Percentiles rank a stretch among this genome's conserved stretches.
Evolutionary conservation across 257 asterid genomes (phyloP).

Genomic region (Oldenlandia corymbosa): DNA sequence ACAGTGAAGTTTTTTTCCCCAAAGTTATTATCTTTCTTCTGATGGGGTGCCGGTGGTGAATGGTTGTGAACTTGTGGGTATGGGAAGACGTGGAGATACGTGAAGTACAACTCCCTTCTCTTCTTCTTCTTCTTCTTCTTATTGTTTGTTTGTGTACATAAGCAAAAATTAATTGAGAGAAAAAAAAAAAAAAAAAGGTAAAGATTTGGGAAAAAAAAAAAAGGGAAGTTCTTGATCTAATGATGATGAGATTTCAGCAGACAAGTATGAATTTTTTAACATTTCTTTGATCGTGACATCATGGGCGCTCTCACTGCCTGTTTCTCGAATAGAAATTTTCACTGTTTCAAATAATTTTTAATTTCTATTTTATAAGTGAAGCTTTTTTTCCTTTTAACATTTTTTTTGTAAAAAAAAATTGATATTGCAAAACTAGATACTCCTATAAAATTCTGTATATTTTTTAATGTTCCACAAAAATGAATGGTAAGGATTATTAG

Average conservation of each 20-base stretch:
- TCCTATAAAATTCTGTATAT: too few relatives aligned
- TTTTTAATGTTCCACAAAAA: too few relatives aligned
- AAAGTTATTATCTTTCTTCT: neutral
- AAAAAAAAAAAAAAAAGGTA: constrained; percentile 31
- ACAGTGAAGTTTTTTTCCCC: neutral
- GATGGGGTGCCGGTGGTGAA: neutral
- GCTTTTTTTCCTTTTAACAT: too few relatives aligned
- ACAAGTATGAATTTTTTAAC: neutral
- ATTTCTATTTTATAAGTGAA: too few relatives aligned
- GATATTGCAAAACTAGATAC: too few relatives aligned
- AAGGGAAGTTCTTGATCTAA: neutral
- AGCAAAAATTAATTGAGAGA: too few relatives aligned
- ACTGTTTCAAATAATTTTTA: too few relatives aligned
- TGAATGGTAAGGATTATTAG: too few relatives aligned
- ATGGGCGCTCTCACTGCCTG: neutral
- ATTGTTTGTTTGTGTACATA: too few relatives aligned
- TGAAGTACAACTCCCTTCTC: constrained; percentile 26
- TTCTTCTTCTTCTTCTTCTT: too few relatives aligned
- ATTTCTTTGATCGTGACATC: neutral
- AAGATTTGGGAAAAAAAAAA: constrained; percentile 15
- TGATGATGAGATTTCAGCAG: constrained; percentile 11
- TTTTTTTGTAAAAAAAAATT: too few relatives aligned
- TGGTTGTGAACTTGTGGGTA: neutral
- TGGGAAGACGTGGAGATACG: constrained; percentile 30
- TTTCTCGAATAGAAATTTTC: too few relatives aligned